Percentiles rank a stretch among this genome's conserved stretches.
These are phyloP conservation scores for Coemansia aciculifera DNA, from an alignment of 192 early-diverging fungal species.

Conservation along the genomic window DNA sequence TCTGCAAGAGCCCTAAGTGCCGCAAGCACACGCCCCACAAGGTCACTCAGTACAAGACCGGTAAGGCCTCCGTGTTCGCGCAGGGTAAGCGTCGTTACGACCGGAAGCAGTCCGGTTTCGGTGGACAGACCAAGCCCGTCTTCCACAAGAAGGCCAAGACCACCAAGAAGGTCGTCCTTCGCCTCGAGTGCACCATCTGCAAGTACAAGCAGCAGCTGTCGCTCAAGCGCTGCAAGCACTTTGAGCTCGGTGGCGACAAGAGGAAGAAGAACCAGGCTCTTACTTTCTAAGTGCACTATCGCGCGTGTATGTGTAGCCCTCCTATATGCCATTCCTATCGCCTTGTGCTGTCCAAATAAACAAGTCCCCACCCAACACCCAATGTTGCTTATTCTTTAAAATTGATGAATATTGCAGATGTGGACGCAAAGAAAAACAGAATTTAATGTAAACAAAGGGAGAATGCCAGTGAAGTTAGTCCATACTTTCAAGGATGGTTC, in stretches of 20 bases:
- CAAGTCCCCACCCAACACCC: not conserved
- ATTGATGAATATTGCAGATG: constrained; percentile 4
- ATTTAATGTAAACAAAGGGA: not conserved
- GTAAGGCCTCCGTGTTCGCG: constrained; percentile 98
- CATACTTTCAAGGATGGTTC: constrained; percentile 70
- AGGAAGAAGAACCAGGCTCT: constrained; percentile 89
- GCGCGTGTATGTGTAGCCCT: constrained; percentile 9
- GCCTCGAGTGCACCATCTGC: constrained; percentile 97
- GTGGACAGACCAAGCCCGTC: constrained; percentile 99
- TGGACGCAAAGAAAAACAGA: not conserved
- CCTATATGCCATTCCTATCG: not conserved
- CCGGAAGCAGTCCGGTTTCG: constrained; percentile 98
- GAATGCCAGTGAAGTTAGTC: constrained; percentile 5
- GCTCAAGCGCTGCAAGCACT: constrained; percentile 99
- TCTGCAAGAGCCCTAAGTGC: constrained; percentile 97
- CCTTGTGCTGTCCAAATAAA: constrained; percentile 8
- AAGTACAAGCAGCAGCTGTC: constrained; percentile 98
- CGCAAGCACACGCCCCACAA: constrained; percentile 99
- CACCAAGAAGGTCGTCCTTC: constrained; percentile 99
- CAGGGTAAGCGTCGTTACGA: constrained; percentile 99
- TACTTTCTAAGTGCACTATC: constrained; percentile 66
- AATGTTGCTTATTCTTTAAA: no score
- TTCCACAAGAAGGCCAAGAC: constrained; percentile 99
- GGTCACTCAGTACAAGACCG: constrained; percentile 99
- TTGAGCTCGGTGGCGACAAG: constrained; percentile 99